These are phyloP conservation scores for Huntiella bhutanensis DNA, from an alignment of 2,329 filamentous ascomycete genomes.

Conservation along the genomic window DNA sequence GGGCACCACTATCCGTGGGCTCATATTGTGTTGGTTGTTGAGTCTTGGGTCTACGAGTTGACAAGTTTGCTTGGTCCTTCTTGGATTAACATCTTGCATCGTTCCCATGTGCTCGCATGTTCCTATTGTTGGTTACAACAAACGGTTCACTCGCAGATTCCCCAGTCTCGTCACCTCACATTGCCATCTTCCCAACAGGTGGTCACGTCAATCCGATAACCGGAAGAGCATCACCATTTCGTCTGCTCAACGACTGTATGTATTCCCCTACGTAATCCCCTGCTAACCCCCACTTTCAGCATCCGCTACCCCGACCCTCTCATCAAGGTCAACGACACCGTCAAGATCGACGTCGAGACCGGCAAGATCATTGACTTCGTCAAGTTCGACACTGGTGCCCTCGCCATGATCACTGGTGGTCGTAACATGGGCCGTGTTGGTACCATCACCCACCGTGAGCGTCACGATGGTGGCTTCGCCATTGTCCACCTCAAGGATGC, in stretches of 20 bases:
- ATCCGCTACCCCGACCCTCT: conserved; percentile 97
- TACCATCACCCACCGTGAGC: conserved; percentile 99
- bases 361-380: conserved; percentile 98
- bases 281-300: conserved; percentile 36
- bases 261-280: conserved; percentile 16
- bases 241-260: conserved; percentile 30
- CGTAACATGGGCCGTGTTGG: conserved; percentile 99
- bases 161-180: not conserved
- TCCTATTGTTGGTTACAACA: not conserved
- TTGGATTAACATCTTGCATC: not conserved
- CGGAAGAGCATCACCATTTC: conserved; percentile 10
- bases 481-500: conserved; percentile 99
- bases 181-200: conserved; percentile 1
- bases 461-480: conserved; percentile 99
- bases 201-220: not conserved
- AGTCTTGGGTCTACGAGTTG: not conserved
- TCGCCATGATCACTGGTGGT: conserved; percentile 98
- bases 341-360: conserved; percentile 93
- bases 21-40: not conserved
- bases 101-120: not conserved
- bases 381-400: conserved; percentile 95
- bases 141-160: not conserved
- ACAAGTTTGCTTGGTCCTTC: not conserved
- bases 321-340: conserved; percentile 99
- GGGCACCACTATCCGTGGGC: not conserved